Percentiles rank a stretch among this genome's conserved stretches.
Conservation (phyloP, 2,329 filamentous ascomycete species). For the Trichophyton simii region DNA sequence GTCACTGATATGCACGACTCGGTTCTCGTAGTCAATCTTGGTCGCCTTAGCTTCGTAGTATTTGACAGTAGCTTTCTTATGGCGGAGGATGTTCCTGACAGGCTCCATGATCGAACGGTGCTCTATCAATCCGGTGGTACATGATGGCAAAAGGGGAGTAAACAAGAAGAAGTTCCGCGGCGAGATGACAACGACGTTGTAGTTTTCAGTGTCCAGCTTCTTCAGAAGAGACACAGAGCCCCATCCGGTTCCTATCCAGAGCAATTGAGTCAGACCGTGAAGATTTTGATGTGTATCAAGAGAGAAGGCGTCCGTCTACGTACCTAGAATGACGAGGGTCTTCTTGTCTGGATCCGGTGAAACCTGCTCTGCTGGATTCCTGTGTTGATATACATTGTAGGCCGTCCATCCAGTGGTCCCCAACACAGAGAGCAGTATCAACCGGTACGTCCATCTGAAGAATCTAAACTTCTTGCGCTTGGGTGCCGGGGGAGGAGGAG, state of each 20-base stretch:
- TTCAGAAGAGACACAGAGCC: constrained; percentile 91
- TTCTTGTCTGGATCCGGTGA: constrained; percentile 81
- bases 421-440: constrained; percentile 63
- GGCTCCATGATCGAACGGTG: constrained; percentile 99
- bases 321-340: constrained; percentile 90
- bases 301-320: constrained; percentile 14
- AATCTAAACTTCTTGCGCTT: constrained; percentile 52
- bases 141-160: constrained; percentile 91
- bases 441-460: constrained; percentile 70
- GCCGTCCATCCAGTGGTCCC: constrained; percentile 57
- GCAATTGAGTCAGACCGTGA: constrained; percentile 13
- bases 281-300: neutral
- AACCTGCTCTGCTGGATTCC: constrained; percentile 68
- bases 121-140: constrained; percentile 93
- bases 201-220: constrained; percentile 97
- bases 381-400: constrained; percentile 71
- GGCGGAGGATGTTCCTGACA: constrained; percentile 84
- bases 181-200: constrained; percentile 96
- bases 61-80: constrained; percentile 86
- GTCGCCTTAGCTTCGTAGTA: constrained; percentile 97
- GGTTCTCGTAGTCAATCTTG: constrained; percentile 85
- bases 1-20: constrained; percentile 78
- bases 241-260: constrained; percentile 76
- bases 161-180: constrained; percentile 99
- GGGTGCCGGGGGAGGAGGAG: constrained; percentile 22